Evolutionary conservation across 306 rosid genomes (phyloP).

Genomic region (Comarum palustre): DNA sequence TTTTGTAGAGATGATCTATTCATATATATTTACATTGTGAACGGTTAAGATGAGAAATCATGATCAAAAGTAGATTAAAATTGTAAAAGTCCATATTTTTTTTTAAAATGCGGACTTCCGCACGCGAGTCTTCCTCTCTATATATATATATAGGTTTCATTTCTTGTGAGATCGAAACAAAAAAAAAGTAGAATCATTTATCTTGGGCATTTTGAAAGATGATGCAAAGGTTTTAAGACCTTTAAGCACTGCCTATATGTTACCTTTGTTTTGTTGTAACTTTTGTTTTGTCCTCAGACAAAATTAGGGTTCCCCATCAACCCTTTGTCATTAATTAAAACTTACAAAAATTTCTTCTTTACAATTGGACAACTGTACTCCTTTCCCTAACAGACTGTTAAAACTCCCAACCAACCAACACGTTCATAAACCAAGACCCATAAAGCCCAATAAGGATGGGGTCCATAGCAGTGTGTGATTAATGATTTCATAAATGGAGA

Average conservation of each 20-base stretch:
- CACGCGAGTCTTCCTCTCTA: no score
- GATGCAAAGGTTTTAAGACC: slow-evolving; percentile 62
- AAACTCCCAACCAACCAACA: slow-evolving; percentile 21
- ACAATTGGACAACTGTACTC: not conserved
- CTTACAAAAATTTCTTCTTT: not conserved
- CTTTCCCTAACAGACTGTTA: slow-evolving; percentile 20
- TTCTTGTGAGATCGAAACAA: slow-evolving; percentile 46
- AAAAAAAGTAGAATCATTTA: slow-evolving; percentile 64
- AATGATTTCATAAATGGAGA: not conserved
- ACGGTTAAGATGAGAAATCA: no score
- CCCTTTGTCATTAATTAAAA: slow-evolving; percentile 6
- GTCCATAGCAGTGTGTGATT: slow-evolving; percentile 1
- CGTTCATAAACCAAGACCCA: slow-evolving; percentile 8
- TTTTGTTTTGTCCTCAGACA: slow-evolving; percentile 37
- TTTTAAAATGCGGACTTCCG: no score
- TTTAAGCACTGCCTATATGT: slow-evolving; percentile 48
- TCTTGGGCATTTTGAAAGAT: slow-evolving; percentile 61
- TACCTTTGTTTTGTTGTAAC: slow-evolving; percentile 42
- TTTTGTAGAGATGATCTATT: no score
- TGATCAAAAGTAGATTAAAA: no score
- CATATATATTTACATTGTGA: no score
- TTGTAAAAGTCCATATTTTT: no score
- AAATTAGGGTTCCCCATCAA: slow-evolving; percentile 44
- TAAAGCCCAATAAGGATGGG: slow-evolving; percentile 33
- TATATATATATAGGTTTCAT: no score